Evolutionary conservation across 441 rosid genomes (phyloP), one percentile per base, ranked within the genome.

Genomic region (Hura crepitans): DNA sequence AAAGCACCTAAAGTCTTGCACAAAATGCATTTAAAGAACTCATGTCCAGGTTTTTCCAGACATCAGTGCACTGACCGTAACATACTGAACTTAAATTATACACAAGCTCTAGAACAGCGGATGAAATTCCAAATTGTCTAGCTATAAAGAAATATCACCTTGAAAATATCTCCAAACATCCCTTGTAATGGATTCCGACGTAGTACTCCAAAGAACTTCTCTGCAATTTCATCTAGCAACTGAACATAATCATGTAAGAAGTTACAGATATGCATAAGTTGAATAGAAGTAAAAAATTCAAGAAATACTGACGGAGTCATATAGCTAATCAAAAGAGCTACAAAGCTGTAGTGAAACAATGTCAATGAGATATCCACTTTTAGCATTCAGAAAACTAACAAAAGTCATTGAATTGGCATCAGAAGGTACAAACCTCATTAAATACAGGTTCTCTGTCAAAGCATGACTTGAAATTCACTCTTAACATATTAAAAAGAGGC

Each of bases 401-500:
- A 61, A 4, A 42, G 45, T 17, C 9, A 43, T 53, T 31, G 39
- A 39, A 62, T 31, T 42, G 57, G 71, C 14, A 45, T 53, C 33
- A 54, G 35, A 11, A 57, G 77, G 6, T 25, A 60, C 57, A 31
- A 62, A 91, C 99, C 96, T 92, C 96, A 57, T 75, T 74, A 59
- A 94, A 90, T 70, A 86, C 75, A n/a, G 91, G 93, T 55, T 94
- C 99, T 73, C 94, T 79, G 74, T 92, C 96, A 80, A 87, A 74
- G 77, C 88, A 81, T 25, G 93, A 51, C 82, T 80, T 92, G 83
- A 77, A 90, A 74, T 81, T 86, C 58, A 72, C 81, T 82, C 91
- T 90, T 86, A 92, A 74, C 96, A 85, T 87, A 66, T 85, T 89
- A 82, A 95, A 95, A 66, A 95, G 96, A 17, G 97, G 97, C 68